phyloP scores from a whole-genome alignment of 768 basidiomycete genomes.

The Lentinula detonsa region DNA sequence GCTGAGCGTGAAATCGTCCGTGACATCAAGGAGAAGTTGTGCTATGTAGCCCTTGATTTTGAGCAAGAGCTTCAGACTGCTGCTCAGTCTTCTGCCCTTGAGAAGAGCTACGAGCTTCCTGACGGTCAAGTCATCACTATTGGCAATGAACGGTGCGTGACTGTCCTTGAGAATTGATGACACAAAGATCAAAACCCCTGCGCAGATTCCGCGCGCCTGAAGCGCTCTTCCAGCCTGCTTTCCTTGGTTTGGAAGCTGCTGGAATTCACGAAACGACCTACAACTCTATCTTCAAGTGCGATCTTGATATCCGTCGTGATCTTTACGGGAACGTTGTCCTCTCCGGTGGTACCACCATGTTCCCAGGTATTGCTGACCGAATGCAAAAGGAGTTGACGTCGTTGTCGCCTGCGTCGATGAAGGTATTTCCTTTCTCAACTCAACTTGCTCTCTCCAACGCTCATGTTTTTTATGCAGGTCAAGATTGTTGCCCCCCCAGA shows the following conservation, averaged over 20 bases:
- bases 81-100: conserved; percentile 56
- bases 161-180: neutral
- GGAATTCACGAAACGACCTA: conserved; percentile 83
- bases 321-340: conserved; percentile 80
- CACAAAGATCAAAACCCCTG: conserved; percentile 48
- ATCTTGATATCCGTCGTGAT: conserved; percentile 80
- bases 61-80: conserved; percentile 70
- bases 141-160: conserved; percentile 72
- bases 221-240: conserved; percentile 88
- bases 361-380: conserved; percentile 90
- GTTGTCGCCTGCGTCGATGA: conserved; percentile 62
- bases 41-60: conserved; percentile 69
- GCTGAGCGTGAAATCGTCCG: conserved; percentile 93
- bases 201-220: conserved; percentile 81
- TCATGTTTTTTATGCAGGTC: conserved; percentile 33
- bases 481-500: conserved; percentile 61
- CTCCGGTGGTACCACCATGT: conserved; percentile 92
- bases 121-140: conserved; percentile 96
- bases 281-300: conserved; percentile 88
- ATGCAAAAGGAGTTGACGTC: conserved; percentile 71
- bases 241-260: conserved; percentile 72
- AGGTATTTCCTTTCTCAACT: conserved; percentile 26
- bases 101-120: conserved; percentile 69
- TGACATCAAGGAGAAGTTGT: conserved; percentile 94
- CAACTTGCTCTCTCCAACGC: conserved; percentile 4